Conservation (phyloP, 805 yeast genomes). For the Schwanniomyces occidentalis region DNA sequence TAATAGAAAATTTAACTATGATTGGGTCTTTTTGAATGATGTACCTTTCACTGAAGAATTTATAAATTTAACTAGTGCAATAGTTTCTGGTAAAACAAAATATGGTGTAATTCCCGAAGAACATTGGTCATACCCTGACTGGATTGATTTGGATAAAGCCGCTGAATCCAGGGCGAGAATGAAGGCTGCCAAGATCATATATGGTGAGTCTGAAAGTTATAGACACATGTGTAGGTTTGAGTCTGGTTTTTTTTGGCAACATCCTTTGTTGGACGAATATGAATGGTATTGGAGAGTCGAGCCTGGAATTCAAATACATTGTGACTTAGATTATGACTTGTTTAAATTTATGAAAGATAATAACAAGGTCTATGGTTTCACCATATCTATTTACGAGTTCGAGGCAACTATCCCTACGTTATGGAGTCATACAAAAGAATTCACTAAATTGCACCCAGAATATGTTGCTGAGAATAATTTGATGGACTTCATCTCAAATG, state of each 20-base stretch:
- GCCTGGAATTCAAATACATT: slow-evolving; percentile 76
- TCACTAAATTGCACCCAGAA: slow-evolving; percentile 60
- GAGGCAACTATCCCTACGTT: slow-evolving; percentile 82
- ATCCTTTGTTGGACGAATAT: slow-evolving; percentile 69
- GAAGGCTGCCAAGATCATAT: slow-evolving; percentile 58
- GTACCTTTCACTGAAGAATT: slow-evolving; percentile 82
- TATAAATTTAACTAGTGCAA: slow-evolving; percentile 60
- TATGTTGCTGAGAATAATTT: slow-evolving; percentile 62
- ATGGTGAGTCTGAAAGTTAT: slow-evolving; percentile 74
- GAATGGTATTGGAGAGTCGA: slow-evolving; percentile 96
- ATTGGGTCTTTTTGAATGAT: slow-evolving; percentile 95
- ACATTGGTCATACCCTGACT: slow-evolving; percentile 85
- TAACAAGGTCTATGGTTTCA: slow-evolving; percentile 82
- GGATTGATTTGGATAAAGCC: slow-evolving; percentile 79
- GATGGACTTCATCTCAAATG: slow-evolving; percentile 69
- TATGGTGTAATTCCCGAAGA: slow-evolving; percentile 81
- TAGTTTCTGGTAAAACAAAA: slow-evolving; percentile 74
- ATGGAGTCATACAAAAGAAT: slow-evolving; percentile 76
- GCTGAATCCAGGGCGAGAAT: slow-evolving; percentile 58
- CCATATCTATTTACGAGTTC: slow-evolving; percentile 80
- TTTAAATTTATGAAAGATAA: slow-evolving; percentile 77
- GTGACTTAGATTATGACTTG: slow-evolving; percentile 87
- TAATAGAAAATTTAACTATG: slow-evolving; percentile 77
- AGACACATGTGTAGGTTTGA: slow-evolving; percentile 94
- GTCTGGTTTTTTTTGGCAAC: slow-evolving; percentile 86